Evolutionary conservation across 345 rosid genomes (phyloP).

Genomic region (Eucalyptus guilfoylei): DNA sequence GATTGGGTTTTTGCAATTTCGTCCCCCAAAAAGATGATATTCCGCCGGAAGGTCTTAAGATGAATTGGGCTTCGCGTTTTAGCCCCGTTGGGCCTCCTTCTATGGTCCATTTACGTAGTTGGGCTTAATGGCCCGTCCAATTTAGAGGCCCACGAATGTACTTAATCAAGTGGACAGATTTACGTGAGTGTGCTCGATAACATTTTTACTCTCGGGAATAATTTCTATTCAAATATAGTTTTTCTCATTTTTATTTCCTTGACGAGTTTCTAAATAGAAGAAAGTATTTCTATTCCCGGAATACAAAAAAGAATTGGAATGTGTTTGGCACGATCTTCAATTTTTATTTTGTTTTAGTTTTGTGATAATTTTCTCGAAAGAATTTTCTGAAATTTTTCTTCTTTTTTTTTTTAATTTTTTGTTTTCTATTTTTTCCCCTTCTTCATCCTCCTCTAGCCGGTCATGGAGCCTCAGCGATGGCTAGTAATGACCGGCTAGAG

Average conservation of each 20-base stretch:
- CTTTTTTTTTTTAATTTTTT: fast-evolving
- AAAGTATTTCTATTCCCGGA: too few relatives aligned
- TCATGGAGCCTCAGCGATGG: fast-evolving
- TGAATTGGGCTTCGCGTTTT: neutral
- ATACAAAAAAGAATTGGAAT: too few relatives aligned
- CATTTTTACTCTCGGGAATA: fast-evolving
- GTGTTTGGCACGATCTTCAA: too few relatives aligned
- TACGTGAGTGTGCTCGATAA: fast-evolving
- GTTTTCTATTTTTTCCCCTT: too few relatives aligned
- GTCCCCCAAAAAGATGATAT: neutral
- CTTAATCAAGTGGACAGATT: neutral
- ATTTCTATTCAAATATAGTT: too few relatives aligned
- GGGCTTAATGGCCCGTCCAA: neutral
- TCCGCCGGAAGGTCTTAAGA: fast-evolving
- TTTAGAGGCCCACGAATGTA: neutral
- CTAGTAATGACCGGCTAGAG: fast-evolving
- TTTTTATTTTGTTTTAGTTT: too few relatives aligned
- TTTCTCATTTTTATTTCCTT: fast-evolving
- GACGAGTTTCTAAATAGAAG: too few relatives aligned
- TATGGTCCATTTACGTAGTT: neutral
- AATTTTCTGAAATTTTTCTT: too few relatives aligned
- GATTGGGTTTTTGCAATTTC: neutral
- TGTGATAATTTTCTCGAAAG: too few relatives aligned
- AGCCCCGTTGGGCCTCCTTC: neutral
- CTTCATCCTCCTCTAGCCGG: too few relatives aligned